Percentiles rank a stretch among this genome's conserved stretches.
phyloP scores from a whole-genome alignment of 768 basidiomycete genomes.

The Albatrellus ellisii region DNA sequence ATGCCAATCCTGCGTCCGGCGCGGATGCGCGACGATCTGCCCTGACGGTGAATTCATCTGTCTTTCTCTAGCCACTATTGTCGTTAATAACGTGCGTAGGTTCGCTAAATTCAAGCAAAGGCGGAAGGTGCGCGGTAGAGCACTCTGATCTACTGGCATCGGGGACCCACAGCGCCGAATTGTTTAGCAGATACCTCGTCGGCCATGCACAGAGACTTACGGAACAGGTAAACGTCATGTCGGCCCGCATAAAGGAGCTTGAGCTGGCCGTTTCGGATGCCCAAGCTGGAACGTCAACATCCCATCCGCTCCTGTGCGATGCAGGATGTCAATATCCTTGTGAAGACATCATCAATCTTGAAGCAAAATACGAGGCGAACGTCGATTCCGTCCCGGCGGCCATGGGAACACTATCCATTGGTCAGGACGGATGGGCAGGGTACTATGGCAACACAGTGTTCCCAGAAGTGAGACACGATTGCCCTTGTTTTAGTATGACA shows the following conservation, averaged over 20 bases:
- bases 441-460: slow-evolving; percentile 38
- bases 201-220: slow-evolving; percentile 35
- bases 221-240: slow-evolving; percentile 33
- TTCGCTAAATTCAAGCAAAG: background rate
- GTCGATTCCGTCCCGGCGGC: slow-evolving; percentile 22
- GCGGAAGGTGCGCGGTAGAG: no score
- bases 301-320: background rate
- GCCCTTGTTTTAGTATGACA: no score
- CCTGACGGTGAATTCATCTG: no score
- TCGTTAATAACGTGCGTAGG: slow-evolving; percentile 1
- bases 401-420: slow-evolving; percentile 37
- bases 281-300: slow-evolving; percentile 16
- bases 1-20: slow-evolving; percentile 40
- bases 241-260: slow-evolving; percentile 30
- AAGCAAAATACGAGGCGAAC: slow-evolving; percentile 11
- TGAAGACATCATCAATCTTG: no score
- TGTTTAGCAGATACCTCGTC: slow-evolving; percentile 27
- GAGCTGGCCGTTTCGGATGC: slow-evolving; percentile 26
- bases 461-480: slow-evolving; percentile 38
- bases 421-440: slow-evolving; percentile 31
- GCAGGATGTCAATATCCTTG: no score
- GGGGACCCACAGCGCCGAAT: background rate
- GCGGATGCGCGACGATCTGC: slow-evolving; percentile 39
- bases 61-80: no score
- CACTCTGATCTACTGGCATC: background rate